phyloP scores from a whole-genome alignment of 768 basidiomycete species.

The Termitomyces sp. region DNA sequence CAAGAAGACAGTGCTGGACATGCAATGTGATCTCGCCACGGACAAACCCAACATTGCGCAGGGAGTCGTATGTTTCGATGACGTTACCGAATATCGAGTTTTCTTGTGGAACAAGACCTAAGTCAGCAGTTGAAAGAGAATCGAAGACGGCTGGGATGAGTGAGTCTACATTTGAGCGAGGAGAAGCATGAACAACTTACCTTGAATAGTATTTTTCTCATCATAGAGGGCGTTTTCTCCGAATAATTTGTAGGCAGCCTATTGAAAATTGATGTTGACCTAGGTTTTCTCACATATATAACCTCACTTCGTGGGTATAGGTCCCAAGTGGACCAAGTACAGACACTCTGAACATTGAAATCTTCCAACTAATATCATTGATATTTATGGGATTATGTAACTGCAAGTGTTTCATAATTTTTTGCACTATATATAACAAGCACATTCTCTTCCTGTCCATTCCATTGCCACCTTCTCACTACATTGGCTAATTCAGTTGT shows the following conservation, averaged over 20 bases:
- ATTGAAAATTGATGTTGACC: neutral
- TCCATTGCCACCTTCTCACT: no score
- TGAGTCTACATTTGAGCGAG: neutral
- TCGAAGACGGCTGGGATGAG: constrained; percentile 49
- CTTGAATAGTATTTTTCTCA: constrained; percentile 29
- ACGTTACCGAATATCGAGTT: neutral
- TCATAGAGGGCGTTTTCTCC: constrained; percentile 26
- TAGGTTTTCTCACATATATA: neutral
- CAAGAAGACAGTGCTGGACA: neutral
- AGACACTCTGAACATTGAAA: constrained; percentile 28
- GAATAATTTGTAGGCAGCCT: constrained; percentile 38
- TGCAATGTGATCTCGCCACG: neutral
- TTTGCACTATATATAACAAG: no score
- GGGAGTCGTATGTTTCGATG: neutral
- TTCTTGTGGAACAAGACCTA: constrained; percentile 28
- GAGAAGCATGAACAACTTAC: constrained; percentile 4
- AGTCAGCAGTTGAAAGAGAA: constrained; percentile 34
- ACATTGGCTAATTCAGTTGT: no score
- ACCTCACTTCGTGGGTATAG: constrained; percentile 52
- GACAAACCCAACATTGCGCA: neutral
- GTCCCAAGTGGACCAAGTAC: constrained; percentile 68
- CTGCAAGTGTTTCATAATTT: no score
- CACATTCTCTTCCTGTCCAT: no score
- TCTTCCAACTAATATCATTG: neutral
- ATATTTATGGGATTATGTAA: no score